These are phyloP conservation scores for Kodamaea nitidulidarum DNA, from an alignment of 805 yeast genomes.

Conservation along the genomic window DNA sequence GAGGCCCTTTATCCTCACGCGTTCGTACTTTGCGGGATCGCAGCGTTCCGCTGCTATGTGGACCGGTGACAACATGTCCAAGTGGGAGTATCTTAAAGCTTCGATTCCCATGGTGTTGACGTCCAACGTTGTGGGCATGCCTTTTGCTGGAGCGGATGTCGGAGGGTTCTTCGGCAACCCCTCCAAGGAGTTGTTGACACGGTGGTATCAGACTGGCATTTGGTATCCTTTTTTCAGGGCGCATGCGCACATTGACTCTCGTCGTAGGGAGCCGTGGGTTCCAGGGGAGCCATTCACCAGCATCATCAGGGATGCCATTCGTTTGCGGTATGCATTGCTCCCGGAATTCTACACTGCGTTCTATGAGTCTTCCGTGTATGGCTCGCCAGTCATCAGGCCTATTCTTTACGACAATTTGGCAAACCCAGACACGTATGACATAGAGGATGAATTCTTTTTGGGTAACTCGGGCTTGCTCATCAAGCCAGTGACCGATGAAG, in stretches of 20 bases:
- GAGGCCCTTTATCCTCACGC: slow-evolving; percentile 84
- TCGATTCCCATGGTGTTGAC: slow-evolving; percentile 89
- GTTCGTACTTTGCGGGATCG: slow-evolving; percentile 87
- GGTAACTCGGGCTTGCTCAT: slow-evolving; percentile 70
- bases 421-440: slow-evolving; percentile 43
- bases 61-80: slow-evolving; percentile 96
- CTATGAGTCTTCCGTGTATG: slow-evolving; percentile 53
- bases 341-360: slow-evolving; percentile 82
- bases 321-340: slow-evolving; percentile 67
- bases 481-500: slow-evolving; percentile 71
- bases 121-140: slow-evolving; percentile 77
- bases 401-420: slow-evolving; percentile 54
- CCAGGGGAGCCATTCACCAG: slow-evolving; percentile 70
- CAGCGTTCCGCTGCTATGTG: slow-evolving; percentile 91
- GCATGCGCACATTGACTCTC: slow-evolving; percentile 92
- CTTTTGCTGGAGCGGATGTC: slow-evolving; percentile 93
- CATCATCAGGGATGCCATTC: slow-evolving; percentile 64
- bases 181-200: slow-evolving; percentile 64
- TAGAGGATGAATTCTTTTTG: slow-evolving; percentile 82
- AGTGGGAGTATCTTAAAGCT: slow-evolving; percentile 78
- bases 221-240: slow-evolving; percentile 97
- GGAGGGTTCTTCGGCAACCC: slow-evolving; percentile 97
- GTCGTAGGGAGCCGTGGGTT: slow-evolving; percentile 91
- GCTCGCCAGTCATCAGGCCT: slow-evolving; percentile 71
- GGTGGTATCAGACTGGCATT: slow-evolving; percentile 96